Evolutionary conservation across 352 stramenopile species (phyloP).

Genomic region (Phytopythium vexans): DNA sequence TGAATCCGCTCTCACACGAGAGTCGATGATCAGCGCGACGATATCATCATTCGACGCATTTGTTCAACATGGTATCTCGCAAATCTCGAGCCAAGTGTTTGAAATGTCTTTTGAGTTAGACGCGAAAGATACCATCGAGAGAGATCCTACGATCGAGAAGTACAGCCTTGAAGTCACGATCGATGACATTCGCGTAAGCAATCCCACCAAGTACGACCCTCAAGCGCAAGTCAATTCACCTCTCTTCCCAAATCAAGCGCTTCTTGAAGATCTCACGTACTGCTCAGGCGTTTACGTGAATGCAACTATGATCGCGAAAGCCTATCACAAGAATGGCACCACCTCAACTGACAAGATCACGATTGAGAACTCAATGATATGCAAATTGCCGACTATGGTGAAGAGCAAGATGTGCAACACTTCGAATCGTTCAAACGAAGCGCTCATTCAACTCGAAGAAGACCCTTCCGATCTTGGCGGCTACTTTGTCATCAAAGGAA

Average conservation of each 20-base stretch:
- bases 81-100: slow-evolving; percentile 7
- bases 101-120: slow-evolving; percentile 4
- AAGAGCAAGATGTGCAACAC: slow-evolving; percentile 11
- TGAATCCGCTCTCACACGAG: background rate
- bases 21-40: slow-evolving; percentile 2
- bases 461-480: slow-evolving; percentile 9
- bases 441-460: slow-evolving; percentile 10
- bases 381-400: slow-evolving; percentile 11
- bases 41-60: slow-evolving; percentile 3
- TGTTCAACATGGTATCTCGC: slow-evolving; percentile 3
- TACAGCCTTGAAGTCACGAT: slow-evolving; percentile 6
- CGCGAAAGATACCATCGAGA: slow-evolving; percentile 8
- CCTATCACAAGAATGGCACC: slow-evolving; percentile 11
- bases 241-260: slow-evolving; percentile 8
- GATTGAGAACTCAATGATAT: slow-evolving; percentile 8
- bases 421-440: slow-evolving; percentile 11
- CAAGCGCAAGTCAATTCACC: slow-evolving; percentile 6
- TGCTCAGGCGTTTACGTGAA: slow-evolving; percentile 7
- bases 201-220: slow-evolving; percentile 9
- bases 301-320: slow-evolving; percentile 5
- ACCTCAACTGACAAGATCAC: slow-evolving; percentile 4
- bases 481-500: slow-evolving; percentile 13
- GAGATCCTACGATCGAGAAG: slow-evolving; percentile 8
- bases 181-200: slow-evolving; percentile 4
- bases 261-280: slow-evolving; percentile 9